A percentile compares a stretch with the other conserved stretches of the same genome.
Conservation (phyloP, 2,329 filamentous ascomycete species). For the Ceratocystis albifundus region DNA sequence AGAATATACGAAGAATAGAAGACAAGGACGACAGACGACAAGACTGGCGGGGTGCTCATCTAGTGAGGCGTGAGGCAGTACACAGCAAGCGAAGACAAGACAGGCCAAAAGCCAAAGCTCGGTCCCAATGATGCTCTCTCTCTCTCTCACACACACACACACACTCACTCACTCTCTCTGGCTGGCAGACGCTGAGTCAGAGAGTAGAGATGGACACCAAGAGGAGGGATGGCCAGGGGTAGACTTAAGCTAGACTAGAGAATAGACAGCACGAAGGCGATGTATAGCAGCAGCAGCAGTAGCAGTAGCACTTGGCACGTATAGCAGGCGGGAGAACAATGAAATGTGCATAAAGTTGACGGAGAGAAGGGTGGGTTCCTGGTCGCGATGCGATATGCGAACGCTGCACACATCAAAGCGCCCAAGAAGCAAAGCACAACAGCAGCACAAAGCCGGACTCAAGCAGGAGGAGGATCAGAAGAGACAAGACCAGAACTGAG, state of each 20-base stretch:
- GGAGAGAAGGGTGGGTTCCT: not conserved
- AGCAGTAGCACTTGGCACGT: too few relatives aligned
- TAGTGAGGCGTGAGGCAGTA: too few relatives aligned
- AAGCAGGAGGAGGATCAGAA: conserved; percentile 6
- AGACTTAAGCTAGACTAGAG: not conserved
- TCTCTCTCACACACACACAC: too few relatives aligned
- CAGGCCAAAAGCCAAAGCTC: not conserved
- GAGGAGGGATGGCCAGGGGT: not conserved
- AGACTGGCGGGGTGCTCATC: too few relatives aligned
- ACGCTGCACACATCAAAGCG: not conserved
- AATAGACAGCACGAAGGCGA: not conserved
- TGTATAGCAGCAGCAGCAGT: not conserved
- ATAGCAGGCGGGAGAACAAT: not conserved
- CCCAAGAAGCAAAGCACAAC: not conserved
- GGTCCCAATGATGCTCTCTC: not conserved
- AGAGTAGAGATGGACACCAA: not conserved
- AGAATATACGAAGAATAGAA: not conserved
- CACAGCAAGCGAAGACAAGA: not conserved
- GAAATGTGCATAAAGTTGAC: not conserved
- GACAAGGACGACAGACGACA: not conserved
- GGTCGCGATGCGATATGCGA: conserved; percentile 3
- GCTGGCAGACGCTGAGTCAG: conserved; percentile 8
- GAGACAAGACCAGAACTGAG: not conserved
- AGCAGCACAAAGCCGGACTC: not conserved
- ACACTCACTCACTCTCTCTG: too few relatives aligned